These are phyloP conservation scores for Fusarium sp. DNA, from an alignment of 2,329 filamentous ascomycete species.

Conservation along the genomic window DNA sequence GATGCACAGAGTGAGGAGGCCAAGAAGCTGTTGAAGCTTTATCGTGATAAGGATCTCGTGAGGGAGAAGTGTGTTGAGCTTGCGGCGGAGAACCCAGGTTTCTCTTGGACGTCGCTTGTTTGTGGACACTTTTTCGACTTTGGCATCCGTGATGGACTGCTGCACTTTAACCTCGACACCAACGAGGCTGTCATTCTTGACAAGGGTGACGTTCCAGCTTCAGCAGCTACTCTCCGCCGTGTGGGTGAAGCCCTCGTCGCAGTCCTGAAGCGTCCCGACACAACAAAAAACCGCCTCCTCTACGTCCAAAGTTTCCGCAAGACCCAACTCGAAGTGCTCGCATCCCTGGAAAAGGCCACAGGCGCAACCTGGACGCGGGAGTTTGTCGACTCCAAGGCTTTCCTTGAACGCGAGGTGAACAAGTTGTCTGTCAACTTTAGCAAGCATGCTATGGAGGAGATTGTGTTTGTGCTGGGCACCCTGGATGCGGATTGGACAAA, in stretches of 20 bases:
- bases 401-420: conserved; percentile 52
- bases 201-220: conserved; percentile 62
- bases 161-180: conserved; percentile 58
- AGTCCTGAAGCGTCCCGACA: conserved; percentile 60
- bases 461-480: conserved; percentile 62
- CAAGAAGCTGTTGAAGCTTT: conserved; percentile 48
- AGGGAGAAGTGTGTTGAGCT: conserved; percentile 47
- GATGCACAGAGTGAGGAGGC: conserved; percentile 52
- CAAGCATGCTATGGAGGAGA: conserved; percentile 55
- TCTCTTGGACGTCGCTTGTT: conserved; percentile 65
- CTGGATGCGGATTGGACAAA: conserved; percentile 62
- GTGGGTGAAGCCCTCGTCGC: conserved; percentile 63
- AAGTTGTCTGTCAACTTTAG: conserved; percentile 53
- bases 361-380: conserved; percentile 53
- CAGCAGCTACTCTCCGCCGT: conserved; percentile 60
- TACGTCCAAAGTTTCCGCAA: conserved; percentile 60
- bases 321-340: conserved; percentile 61
- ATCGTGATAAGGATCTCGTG: conserved; percentile 51
- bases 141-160: conserved; percentile 53
- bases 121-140: conserved; percentile 64
- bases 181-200: conserved; percentile 61
- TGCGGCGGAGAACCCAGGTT: conserved; percentile 47
- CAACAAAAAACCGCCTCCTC: conserved; percentile 64
- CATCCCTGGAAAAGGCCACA: conserved; percentile 62
- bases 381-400: conserved; percentile 53